Percentiles rank a stretch among this genome's conserved stretches.
These are phyloP conservation scores for Penicillium sp. DNA, from an alignment of 2,329 filamentous ascomycete species.

Conservation along the genomic window DNA sequence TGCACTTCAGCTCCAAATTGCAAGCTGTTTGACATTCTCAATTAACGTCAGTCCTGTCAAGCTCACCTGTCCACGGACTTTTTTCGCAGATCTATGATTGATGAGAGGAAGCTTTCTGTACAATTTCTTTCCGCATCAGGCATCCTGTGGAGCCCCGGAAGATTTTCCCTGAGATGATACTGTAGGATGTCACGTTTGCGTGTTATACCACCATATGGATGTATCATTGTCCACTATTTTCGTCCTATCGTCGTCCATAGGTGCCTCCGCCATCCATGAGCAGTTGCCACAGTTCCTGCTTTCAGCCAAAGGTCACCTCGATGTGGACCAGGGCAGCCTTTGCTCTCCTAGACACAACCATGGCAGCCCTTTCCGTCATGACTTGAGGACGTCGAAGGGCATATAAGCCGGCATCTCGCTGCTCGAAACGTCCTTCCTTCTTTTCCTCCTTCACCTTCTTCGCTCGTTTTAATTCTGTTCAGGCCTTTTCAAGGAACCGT, in stretches of 20 bases:
- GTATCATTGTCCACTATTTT: slow-evolving; percentile 14
- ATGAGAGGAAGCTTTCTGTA: not conserved
- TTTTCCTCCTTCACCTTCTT: slow-evolving; percentile 18
- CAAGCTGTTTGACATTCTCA: not conserved
- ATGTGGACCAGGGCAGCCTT: slow-evolving; percentile 22
- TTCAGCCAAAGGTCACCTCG: slow-evolving; percentile 15
- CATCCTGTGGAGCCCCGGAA: slow-evolving; percentile 8
- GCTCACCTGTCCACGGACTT: not conserved
- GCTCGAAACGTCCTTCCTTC: slow-evolving; percentile 4
- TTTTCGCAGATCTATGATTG: not conserved
- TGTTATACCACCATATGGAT: slow-evolving; percentile 9
- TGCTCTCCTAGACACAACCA: slow-evolving; percentile 25
- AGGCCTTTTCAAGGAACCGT: slow-evolving; percentile 13
- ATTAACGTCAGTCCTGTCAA: not conserved
- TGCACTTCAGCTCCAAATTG: not conserved
- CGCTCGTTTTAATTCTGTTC: slow-evolving; percentile 23
- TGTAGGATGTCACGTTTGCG: slow-evolving; percentile 28
- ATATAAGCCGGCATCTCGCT: slow-evolving; percentile 27
- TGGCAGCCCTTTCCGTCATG: slow-evolving; percentile 22
- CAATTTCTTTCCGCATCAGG: slow-evolving; percentile 17
- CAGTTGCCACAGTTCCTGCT: slow-evolving; percentile 10
- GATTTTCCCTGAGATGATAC: slow-evolving; percentile 23
- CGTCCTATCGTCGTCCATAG: slow-evolving; percentile 9
- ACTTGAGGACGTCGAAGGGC: slow-evolving; percentile 8
- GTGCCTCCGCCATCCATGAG: slow-evolving; percentile 20